A percentile compares a stretch with the other conserved stretches of the same genome.
Evolutionary conservation across 768 basidiomycete species (phyloP).

Genomic region (Hypholoma sublateritium): DNA sequence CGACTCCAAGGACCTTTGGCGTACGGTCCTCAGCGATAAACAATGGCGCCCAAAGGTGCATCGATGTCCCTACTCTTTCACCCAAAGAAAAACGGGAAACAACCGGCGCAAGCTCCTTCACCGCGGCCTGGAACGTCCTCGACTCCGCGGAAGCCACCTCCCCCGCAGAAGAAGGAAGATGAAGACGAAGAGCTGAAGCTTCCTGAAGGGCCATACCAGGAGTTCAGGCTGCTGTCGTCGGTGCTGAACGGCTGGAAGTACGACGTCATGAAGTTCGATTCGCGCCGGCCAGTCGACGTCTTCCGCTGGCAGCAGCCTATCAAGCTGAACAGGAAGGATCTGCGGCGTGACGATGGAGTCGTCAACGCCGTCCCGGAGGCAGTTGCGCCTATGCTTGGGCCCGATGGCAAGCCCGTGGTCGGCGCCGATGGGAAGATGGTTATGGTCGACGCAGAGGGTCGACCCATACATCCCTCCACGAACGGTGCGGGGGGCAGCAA

Average conservation of each 20-base stretch:
- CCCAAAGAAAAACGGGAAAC: slow-evolving; percentile 59
- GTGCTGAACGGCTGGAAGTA: slow-evolving; percentile 86
- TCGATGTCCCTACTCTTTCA: slow-evolving; percentile 57
- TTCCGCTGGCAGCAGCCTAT: slow-evolving; percentile 70
- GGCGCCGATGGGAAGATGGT: slow-evolving; percentile 75
- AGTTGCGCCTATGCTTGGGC: slow-evolving; percentile 74
- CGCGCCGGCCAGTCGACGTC: slow-evolving; percentile 70
- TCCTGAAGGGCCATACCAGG: slow-evolving; percentile 68
- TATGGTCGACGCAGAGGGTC: slow-evolving; percentile 80
- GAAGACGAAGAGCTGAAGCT: slow-evolving; percentile 56
- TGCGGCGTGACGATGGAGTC: slow-evolving; percentile 48
- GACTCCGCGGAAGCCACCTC: slow-evolving; percentile 37
- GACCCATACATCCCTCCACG: slow-evolving; percentile 52
- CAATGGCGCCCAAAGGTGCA: slow-evolving; percentile 43
- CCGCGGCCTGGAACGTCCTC: slow-evolving; percentile 39
- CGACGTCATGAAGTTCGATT: slow-evolving; percentile 91
- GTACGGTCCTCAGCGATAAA: neutral
- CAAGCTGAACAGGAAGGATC: slow-evolving; percentile 86
- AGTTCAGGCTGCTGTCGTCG: slow-evolving; percentile 79
- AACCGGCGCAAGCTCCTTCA: slow-evolving; percentile 33
- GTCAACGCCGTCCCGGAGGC: slow-evolving; percentile 43
- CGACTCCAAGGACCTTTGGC: neutral
- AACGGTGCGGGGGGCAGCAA: slow-evolving; percentile 23
- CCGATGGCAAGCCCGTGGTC: slow-evolving; percentile 83
- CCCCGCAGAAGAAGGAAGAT: slow-evolving; percentile 20